Conservation (phyloP, 1,284 basidiomycete species). For the Cerioporus squamosus region DNA sequence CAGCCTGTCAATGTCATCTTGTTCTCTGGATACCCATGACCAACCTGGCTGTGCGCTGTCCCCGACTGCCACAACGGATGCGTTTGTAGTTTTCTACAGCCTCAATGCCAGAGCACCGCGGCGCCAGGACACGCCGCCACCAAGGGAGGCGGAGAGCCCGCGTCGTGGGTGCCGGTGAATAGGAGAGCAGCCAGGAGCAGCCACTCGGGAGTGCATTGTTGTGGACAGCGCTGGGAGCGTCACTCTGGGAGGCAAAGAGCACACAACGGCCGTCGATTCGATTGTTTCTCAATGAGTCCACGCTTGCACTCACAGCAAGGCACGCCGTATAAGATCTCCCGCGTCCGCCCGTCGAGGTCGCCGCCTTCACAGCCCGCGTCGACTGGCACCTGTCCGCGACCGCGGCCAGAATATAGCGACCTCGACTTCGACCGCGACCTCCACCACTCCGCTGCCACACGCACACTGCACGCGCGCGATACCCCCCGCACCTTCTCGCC, state of each 20-base stretch:
- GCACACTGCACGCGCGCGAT: neutral
- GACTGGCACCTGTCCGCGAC: slow-evolving; percentile 6
- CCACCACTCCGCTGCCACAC: neutral
- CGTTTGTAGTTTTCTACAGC: neutral
- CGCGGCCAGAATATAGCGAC: neutral
- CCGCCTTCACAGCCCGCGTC: slow-evolving; percentile 21
- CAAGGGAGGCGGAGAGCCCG: neutral
- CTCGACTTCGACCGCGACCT: neutral
- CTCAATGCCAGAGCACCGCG: neutral
- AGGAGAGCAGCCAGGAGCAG: neutral
- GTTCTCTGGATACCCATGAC: slow-evolving; percentile 7
- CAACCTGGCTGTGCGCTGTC: neutral
- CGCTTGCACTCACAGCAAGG: neutral
- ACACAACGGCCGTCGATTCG: slow-evolving; percentile 12
- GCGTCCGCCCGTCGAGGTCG: slow-evolving; percentile 10
- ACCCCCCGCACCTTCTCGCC: neutral
- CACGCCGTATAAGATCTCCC: slow-evolving; percentile 9
- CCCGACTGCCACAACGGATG: neutral
- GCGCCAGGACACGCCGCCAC: neutral
- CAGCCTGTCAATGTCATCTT: slow-evolving; percentile 10
- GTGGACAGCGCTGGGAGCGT: neutral
- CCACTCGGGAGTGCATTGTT: slow-evolving; percentile 2
- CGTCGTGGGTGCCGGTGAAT: neutral
- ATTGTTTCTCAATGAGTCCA: slow-evolving; percentile 17
- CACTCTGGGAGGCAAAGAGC: neutral